Conservation (phyloP, 2,329 filamentous ascomycete genomes). For the Fusarium sp. region DNA sequence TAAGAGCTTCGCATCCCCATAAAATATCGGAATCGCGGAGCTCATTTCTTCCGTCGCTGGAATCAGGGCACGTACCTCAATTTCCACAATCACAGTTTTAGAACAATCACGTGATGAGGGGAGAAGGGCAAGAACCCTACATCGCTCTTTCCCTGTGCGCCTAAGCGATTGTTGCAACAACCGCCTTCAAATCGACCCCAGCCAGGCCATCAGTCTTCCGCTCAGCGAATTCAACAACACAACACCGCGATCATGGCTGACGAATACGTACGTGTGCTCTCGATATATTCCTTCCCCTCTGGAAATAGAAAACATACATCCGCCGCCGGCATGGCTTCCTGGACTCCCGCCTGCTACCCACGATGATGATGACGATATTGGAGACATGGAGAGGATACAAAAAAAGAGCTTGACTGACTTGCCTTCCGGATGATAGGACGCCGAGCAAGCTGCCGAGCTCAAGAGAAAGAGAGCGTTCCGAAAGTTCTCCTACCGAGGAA, state of each 20-base stretch:
- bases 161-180: conserved; percentile 18
- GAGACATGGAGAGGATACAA: conserved; percentile 1
- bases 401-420: conserved; percentile 42
- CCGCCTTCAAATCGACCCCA: conserved; percentile 46
- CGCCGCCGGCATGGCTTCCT: conserved; percentile 35
- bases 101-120: background rate
- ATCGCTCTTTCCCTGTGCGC: background rate
- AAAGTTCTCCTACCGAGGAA: conserved; percentile 99
- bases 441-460: conserved; percentile 98
- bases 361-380: background rate
- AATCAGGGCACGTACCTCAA: background rate
- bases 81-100: background rate
- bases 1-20: background rate
- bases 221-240: conserved; percentile 55
- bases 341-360: conserved; percentile 15
- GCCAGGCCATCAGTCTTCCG: conserved; percentile 52
- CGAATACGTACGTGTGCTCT: conserved; percentile 78
- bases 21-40: conserved; percentile 13
- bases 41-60: background rate
- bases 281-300: conserved; percentile 14
- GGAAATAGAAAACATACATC: conserved; percentile 7
- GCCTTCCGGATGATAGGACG: conserved; percentile 69
- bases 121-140: conserved; percentile 52
- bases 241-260: conserved; percentile 78
- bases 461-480: conserved; percentile 99